Percentiles rank a stretch among this genome's conserved stretches.
Evolutionary conservation across 2,329 filamentous ascomycete species (phyloP).

Genomic region (Aspergillus ochraceus): DNA sequence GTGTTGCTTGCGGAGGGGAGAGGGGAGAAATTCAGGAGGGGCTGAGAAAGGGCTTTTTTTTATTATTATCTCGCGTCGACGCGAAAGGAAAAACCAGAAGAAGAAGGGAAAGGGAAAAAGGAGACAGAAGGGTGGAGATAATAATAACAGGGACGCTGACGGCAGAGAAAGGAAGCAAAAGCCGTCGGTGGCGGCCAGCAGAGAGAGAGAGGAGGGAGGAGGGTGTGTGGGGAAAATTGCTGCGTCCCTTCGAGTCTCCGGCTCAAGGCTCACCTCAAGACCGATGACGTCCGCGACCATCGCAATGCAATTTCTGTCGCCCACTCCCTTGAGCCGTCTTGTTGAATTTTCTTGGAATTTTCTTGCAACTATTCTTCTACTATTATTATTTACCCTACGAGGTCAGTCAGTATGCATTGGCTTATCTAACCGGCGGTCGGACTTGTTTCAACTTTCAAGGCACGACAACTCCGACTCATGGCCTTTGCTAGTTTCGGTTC

Average conservation of each 20-base stretch:
- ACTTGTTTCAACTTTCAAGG: too few species aligned
- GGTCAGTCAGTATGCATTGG: neutral
- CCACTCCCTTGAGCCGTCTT: neutral
- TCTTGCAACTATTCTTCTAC: neutral
- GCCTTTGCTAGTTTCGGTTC: too few species aligned
- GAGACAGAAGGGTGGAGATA: constrained; percentile 11
- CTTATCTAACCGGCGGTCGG: too few species aligned
- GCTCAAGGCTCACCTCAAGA: constrained; percentile 25
- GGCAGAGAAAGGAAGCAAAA: constrained; percentile 18
- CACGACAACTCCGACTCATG: too few species aligned
- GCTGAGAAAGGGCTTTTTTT: neutral
- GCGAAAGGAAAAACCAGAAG: constrained; percentile 1
- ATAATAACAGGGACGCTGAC: neutral
- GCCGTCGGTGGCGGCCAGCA: constrained; percentile 22
- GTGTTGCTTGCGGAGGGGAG: constrained; percentile 2
- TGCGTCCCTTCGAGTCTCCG: constrained; percentile 13
- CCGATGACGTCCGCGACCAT: constrained; percentile 34
- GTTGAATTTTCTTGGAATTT: neutral
- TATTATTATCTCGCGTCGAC: neutral
- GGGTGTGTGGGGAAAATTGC: constrained; percentile 30
- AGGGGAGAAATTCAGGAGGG: neutral
- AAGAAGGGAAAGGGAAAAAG: constrained; percentile 4
- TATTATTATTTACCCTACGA: too few species aligned
- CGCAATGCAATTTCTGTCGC: too few species aligned
- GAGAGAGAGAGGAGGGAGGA: constrained; percentile 2